A percentile compares a stretch with the other conserved stretches of the same genome.
Conservation (phyloP, 768 basidiomycete genomes). For the Agrocybe pediades region DNA sequence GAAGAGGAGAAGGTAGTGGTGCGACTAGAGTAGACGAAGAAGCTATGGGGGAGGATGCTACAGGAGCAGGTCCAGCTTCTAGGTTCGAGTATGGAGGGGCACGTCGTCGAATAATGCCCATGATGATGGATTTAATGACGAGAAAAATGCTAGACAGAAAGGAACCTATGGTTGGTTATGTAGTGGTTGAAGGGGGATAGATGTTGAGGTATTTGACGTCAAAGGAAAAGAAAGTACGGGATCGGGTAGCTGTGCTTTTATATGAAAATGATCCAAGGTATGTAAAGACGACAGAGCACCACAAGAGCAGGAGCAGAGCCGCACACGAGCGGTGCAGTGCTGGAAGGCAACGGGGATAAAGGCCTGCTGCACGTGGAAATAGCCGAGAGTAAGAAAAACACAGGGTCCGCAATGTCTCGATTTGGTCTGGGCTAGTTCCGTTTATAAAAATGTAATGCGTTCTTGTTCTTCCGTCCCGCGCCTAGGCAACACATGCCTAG, state of each 20-base stretch:
- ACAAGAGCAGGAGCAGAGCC: not conserved
- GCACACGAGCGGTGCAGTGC: not conserved
- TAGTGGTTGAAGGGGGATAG: not conserved
- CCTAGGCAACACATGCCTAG: not conserved
- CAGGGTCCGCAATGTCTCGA: not conserved
- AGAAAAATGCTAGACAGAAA: not conserved
- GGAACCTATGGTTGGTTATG: not conserved
- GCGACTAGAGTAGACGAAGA: not conserved
- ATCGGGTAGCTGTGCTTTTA: slow-evolving; percentile 1
- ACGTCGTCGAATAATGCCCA: slow-evolving; percentile 1
- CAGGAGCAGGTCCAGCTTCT: not conserved
- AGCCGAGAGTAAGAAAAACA: not conserved
- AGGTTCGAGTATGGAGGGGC: not conserved
- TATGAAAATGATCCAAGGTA: too few relatives aligned
- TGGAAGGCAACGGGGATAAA: not conserved
- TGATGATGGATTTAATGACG: not conserved
- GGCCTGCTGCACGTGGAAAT: not conserved
- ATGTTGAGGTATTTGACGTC: not conserved
- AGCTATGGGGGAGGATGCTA: not conserved
- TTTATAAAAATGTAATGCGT: not conserved
- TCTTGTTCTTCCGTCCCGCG: not conserved
- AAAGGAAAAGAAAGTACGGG: not conserved
- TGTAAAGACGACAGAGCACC: not conserved
- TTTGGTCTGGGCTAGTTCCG: slow-evolving; percentile 2
- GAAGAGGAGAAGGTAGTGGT: not conserved